phyloP scores from a whole-genome alignment of 257 asterid genomes.

The Capsicum pubescens region DNA sequence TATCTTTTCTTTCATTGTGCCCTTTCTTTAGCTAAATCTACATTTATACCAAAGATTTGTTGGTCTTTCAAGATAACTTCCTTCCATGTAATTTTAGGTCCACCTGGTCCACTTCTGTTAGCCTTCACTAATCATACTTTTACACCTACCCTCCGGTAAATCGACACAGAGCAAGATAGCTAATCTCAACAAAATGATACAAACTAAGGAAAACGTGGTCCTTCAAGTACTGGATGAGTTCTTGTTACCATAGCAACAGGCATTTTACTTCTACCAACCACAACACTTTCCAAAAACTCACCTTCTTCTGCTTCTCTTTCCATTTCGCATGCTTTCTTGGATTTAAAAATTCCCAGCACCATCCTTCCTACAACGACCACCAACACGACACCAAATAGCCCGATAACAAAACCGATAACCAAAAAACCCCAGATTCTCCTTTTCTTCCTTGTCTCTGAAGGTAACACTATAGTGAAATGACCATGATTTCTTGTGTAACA shows the following conservation, averaged over 20 bases:
- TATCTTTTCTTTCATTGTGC: too few species aligned
- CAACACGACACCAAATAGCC: slow-evolving; percentile 48
- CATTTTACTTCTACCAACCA: slow-evolving; percentile 72
- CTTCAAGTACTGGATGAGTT: slow-evolving; percentile 72
- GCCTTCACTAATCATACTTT: too few species aligned
- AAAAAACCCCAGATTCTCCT: slow-evolving; percentile 44
- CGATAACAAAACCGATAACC: slow-evolving; percentile 58
- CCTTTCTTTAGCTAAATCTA: too few species aligned
- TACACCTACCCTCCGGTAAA: too few species aligned
- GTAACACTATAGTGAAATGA: slow-evolving; percentile 60
- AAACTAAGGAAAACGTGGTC: slow-evolving; percentile 50
- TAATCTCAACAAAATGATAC: not conserved
- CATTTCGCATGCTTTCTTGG: slow-evolving; percentile 52
- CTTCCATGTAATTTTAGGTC: too few species aligned
- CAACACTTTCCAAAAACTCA: slow-evolving; percentile 52
- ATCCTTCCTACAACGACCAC: slow-evolving; percentile 44
- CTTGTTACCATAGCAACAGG: slow-evolving; percentile 70
- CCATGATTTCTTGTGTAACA: slow-evolving; percentile 63
- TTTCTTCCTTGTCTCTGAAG: slow-evolving; percentile 38
- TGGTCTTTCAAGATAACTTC: too few species aligned
- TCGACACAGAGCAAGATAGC: not conserved
- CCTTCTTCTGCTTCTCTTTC: slow-evolving; percentile 69
- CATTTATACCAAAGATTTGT: too few species aligned
- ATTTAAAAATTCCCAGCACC: slow-evolving; percentile 40
- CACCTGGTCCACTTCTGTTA: too few species aligned